phyloP scores from a whole-genome alignment of 345 rosid genomes.

The Sonneratia caseolaris region DNA sequence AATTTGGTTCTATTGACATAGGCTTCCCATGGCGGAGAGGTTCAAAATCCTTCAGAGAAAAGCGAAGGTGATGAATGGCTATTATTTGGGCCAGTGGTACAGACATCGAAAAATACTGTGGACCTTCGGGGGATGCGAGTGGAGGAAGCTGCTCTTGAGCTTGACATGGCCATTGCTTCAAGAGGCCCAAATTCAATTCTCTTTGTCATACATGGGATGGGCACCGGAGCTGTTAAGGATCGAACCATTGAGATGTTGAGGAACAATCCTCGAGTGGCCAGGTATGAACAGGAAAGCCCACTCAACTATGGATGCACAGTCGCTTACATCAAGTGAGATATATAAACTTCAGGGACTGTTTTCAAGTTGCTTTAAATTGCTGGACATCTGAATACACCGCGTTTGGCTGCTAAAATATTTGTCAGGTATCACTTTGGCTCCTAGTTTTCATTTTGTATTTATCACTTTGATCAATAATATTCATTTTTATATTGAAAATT shows the following conservation, averaged over 20 bases:
- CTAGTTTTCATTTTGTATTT: no score
- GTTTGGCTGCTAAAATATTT: no score
- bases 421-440: no score
- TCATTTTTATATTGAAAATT: no score
- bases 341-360: not conserved
- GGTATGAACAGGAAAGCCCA: slow-evolving; percentile 64
- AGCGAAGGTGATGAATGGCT: slow-evolving; percentile 19
- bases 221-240: slow-evolving; percentile 65
- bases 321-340: slow-evolving; percentile 59
- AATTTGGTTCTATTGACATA: slow-evolving; percentile 5
- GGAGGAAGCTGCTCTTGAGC: slow-evolving; percentile 65
- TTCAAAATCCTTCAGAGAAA: slow-evolving; percentile 11
- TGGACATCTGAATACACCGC: not conserved
- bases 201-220: slow-evolving; percentile 76
- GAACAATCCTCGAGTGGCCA: slow-evolving; percentile 49
- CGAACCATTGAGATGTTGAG: slow-evolving; percentile 46
- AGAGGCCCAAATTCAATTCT: slow-evolving; percentile 42
- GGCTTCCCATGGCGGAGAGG: slow-evolving; percentile 27
- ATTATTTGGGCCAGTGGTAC: slow-evolving; percentile 36
- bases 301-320: slow-evolving; percentile 83
- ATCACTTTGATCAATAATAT: no score
- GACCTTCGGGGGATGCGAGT: slow-evolving; percentile 78
- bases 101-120: slow-evolving; percentile 66
- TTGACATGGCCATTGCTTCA: slow-evolving; percentile 49
- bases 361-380: not conserved